Conservation (phyloP, 2,329 filamentous ascomycete species). For the Lachnellula cervina region DNA sequence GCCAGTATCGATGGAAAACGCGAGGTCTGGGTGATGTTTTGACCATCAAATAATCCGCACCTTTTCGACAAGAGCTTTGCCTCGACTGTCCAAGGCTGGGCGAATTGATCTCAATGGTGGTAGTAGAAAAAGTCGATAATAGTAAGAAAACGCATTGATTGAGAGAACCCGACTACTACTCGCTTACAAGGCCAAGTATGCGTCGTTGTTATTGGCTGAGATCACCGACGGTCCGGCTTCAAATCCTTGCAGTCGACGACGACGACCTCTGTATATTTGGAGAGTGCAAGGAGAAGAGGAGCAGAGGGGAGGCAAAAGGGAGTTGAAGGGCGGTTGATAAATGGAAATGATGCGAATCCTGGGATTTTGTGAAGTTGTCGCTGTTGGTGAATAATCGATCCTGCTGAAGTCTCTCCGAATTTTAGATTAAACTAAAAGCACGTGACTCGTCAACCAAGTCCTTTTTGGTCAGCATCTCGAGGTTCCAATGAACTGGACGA, state of each 20-base stretch:
- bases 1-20: not conserved
- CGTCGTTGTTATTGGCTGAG: conserved; percentile 2
- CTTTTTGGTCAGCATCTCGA: no score
- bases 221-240: not conserved
- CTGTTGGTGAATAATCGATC: no score
- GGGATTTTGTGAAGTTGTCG: no score
- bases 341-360: no score
- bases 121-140: conserved; percentile 2
- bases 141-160: conserved; percentile 4
- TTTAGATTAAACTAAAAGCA: no score
- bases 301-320: no score
- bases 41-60: not conserved
- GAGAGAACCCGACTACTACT: not conserved
- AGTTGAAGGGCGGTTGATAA: no score
- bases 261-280: not conserved
- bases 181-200: not conserved
- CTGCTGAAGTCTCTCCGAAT: no score
- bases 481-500: not conserved
- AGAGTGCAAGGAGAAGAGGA: not conserved
- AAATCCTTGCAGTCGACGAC: not conserved
- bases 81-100: not conserved
- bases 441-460: no score
- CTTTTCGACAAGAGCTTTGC: not conserved
- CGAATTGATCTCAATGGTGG: conserved; percentile 1
- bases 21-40: not conserved